Conservation (phyloP, 1,139 yeast species). For the Yamadazyma dendronema region DNA sequence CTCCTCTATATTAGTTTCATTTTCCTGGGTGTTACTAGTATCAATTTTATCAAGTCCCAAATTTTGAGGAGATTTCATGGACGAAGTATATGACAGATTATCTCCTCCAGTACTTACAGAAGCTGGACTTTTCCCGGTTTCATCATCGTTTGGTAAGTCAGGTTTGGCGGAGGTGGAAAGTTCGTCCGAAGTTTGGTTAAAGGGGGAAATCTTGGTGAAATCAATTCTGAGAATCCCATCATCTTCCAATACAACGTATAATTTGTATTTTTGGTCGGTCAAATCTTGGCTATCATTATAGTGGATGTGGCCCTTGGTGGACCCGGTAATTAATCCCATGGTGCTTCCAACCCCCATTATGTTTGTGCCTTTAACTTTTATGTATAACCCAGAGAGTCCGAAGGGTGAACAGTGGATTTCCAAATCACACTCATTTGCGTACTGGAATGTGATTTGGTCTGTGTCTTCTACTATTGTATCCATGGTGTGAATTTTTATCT, state of each 20-base stretch:
- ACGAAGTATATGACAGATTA: slow-evolving; percentile 15
- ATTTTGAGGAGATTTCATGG: slow-evolving; percentile 16
- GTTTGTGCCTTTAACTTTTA: slow-evolving; percentile 51
- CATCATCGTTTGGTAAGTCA: slow-evolving; percentile 5
- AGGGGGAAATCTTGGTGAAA: slow-evolving; percentile 46
- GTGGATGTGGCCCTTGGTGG: slow-evolving; percentile 49
- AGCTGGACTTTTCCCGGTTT: slow-evolving; percentile 14
- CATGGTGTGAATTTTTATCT: slow-evolving; percentile 4
- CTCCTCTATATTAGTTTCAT: slow-evolving; percentile 16
- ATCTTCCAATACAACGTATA: slow-evolving; percentile 52
- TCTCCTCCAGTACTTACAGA: slow-evolving; percentile 15
- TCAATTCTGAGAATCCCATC: slow-evolving; percentile 51
- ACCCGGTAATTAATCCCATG: slow-evolving; percentile 57
- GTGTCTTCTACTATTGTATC: slow-evolving; percentile 10
- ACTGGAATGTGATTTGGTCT: slow-evolving; percentile 37
- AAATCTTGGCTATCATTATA: slow-evolving; percentile 52
- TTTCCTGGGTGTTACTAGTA: slow-evolving; percentile 12
- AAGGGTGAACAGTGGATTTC: slow-evolving; percentile 61
- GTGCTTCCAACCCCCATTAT: slow-evolving; percentile 59
- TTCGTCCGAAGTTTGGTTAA: slow-evolving; percentile 17
- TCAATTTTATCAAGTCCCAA: slow-evolving; percentile 12
- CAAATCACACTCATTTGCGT: slow-evolving; percentile 52
- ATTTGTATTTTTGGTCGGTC: slow-evolving; percentile 47
- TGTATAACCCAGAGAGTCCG: slow-evolving; percentile 54
- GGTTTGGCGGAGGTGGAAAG: slow-evolving; percentile 3